Conservation (phyloP, 208 protist genomes). For the Balamuthia mandrillaris region DNA sequence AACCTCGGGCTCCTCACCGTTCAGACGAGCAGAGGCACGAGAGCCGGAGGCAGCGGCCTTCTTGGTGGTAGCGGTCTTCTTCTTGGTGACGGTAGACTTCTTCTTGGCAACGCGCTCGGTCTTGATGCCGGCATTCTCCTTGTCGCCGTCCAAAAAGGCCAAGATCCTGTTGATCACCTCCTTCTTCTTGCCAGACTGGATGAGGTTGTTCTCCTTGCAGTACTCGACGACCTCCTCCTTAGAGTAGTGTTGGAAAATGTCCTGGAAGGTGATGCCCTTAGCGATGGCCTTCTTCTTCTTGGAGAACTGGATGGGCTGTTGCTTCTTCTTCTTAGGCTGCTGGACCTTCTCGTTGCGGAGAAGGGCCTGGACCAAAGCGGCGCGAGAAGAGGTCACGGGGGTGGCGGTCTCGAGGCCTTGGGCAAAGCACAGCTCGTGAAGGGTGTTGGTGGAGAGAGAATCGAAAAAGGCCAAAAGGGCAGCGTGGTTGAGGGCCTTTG, state of each 20-base stretch:
- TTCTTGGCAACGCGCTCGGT: neutral
- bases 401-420: neutral
- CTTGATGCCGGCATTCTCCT: constrained; percentile 5
- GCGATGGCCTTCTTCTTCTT: constrained; percentile 26
- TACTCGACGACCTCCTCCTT: constrained; percentile 40
- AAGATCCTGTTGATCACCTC: constrained; percentile 34
- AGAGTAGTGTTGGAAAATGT: neutral
- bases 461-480: neutral
- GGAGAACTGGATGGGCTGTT: neutral
- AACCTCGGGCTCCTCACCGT: too few relatives aligned
- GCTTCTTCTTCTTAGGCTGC: constrained; percentile 1
- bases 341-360: neutral
- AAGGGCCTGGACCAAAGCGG: constrained; percentile 8
- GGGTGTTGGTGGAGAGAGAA: neutral
- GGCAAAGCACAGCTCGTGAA: constrained; percentile 23
- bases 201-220: neutral
- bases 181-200: constrained; percentile 26
- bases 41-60: too few relatives aligned
- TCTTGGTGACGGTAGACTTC: neutral
- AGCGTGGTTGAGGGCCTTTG: neutral
- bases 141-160: constrained; percentile 29
- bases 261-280: neutral
- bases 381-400: neutral
- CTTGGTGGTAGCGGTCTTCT: too few relatives aligned
- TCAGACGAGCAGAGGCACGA: too few relatives aligned